phyloP scores from a whole-genome alignment of 2,329 filamentous ascomycete species.

The Grosmannia huntii region DNA sequence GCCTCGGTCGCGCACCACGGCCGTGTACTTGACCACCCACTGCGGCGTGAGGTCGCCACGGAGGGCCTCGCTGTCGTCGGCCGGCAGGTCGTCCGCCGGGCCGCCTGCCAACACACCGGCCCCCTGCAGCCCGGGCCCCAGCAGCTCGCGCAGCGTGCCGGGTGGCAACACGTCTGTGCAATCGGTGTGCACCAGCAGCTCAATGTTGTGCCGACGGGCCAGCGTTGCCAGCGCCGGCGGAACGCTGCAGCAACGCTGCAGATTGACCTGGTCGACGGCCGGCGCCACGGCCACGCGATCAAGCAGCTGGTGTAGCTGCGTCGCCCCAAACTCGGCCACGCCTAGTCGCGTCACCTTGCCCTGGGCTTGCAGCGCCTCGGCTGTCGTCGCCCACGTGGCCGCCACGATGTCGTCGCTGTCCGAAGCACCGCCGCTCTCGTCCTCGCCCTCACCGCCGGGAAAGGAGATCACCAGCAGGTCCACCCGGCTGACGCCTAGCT shows the following conservation, averaged over 20 bases:
- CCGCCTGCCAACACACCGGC: conserved; percentile 56
- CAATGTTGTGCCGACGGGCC: conserved; percentile 71
- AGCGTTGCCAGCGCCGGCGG: conserved; percentile 75
- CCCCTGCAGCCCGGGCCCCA: conserved; percentile 59
- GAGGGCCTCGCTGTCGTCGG: conserved; percentile 36
- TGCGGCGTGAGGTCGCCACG: conserved; percentile 70
- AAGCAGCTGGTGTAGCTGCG: conserved; percentile 69
- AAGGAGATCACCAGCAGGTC: conserved; percentile 90
- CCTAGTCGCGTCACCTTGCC: conserved; percentile 67
- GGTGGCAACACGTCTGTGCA: conserved; percentile 81
- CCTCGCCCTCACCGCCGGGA: conserved; percentile 52
- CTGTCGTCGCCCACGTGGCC: conserved; percentile 53
- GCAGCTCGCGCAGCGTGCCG: conserved; percentile 71
- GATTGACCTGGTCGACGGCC: conserved; percentile 88
- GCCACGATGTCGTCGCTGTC: conserved; percentile 52
- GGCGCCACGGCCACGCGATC: conserved; percentile 58
- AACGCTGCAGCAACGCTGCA: conserved; percentile 90
- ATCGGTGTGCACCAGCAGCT: conserved; percentile 87
- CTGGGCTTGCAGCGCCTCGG: conserved; percentile 55
- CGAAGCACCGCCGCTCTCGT: conserved; percentile 39
- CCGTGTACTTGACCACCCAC: conserved; percentile 97
- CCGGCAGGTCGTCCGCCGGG: conserved; percentile 16
- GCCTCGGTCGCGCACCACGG: conserved; percentile 82
- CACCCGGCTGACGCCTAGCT: conserved; percentile 61
- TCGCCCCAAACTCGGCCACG: conserved; percentile 80